Evolutionary conservation across 1,139 yeast genomes (phyloP), one percentile per base, ranked within the genome.

Genomic region (Candida frijolesensis): DNA sequence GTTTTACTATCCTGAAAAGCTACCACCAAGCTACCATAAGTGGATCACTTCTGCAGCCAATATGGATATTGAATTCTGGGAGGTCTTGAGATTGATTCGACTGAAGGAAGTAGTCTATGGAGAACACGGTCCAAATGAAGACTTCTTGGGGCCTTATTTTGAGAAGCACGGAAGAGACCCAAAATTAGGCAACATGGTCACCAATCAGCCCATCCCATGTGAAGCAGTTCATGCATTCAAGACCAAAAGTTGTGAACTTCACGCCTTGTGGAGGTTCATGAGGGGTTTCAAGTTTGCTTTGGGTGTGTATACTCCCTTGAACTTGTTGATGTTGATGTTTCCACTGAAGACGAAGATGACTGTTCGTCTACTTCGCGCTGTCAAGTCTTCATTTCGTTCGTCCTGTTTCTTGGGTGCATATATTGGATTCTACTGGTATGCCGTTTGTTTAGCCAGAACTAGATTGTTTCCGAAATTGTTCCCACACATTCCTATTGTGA

Each of bases 1-100:
- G 76, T 71, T 71, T 54, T 71, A 54, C 52, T 48, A 60, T 42
- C 74, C 74, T 2, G 57, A 63, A 7, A 56, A 58, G 16, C 58
- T 71, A 25, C 76, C 76, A 14, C 74, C 75, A 1, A 66, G 71
- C n/a, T 71, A 71, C 51, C 57, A 68, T 30, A 65, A 66, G 48
- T 71, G 76, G 76, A 71, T 71, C 52, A 71, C 76, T 4, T 65
- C 71, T n/a, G 76, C 76, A 16, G 76, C 76, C 8, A 67, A 67
- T 51, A 71, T 71, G 76, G 76, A 71, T 53, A 58, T 59, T 22
- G 75, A 68, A 44, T 49, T 71, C 11, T 52, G 68, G 12, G 59
- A 59, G 25, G 55, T 60, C 7, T 60, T 71, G 46, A 60, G 58
- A 46, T 61, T 59, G 15, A 25, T 71, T 15, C 63, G 63, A 41